Conservation (phyloP, 2,329 filamentous ascomycete genomes). For the Aspergillus phoenicis region DNA sequence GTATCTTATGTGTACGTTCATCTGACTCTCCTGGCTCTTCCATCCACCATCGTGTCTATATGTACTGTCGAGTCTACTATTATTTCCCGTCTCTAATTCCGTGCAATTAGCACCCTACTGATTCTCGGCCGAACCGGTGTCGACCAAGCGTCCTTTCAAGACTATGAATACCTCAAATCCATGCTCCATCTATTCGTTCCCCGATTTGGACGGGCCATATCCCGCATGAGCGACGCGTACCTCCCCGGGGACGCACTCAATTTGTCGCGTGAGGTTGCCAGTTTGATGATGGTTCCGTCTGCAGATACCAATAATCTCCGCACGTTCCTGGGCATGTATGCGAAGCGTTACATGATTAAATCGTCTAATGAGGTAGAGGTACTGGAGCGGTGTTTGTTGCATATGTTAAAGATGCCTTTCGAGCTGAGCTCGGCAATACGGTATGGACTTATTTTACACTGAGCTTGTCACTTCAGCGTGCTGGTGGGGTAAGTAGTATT, state of each 20-base stretch:
- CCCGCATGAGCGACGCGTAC: neutral
- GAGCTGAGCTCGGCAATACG: conserved; percentile 11
- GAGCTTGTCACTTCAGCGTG: no score
- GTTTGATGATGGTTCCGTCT: neutral
- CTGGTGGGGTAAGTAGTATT: no score
- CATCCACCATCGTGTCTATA: no score
- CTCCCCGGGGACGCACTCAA: conserved; percentile 6
- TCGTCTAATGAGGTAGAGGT: neutral
- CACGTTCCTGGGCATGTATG: conserved; percentile 1
- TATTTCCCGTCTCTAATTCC: neutral
- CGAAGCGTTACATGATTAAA: conserved; percentile 7
- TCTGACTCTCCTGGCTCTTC: no score
- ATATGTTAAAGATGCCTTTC: conserved; percentile 18
- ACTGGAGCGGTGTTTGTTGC: conserved; percentile 11
- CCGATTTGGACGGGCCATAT: neutral
- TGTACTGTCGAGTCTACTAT: no score
- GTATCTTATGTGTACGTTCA: neutral
- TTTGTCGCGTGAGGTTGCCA: neutral
- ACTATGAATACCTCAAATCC: conserved; percentile 4
- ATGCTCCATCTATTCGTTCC: conserved; percentile 10
- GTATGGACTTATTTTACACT: conserved; percentile 3
- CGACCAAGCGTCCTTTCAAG: neutral
- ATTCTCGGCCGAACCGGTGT: conserved; percentile 9
- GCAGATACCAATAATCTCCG: neutral
- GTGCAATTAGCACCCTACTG: neutral